phyloP scores from a whole-genome alignment of 2,329 filamentous ascomycete genomes.

The Domatiomyces globalis region DNA sequence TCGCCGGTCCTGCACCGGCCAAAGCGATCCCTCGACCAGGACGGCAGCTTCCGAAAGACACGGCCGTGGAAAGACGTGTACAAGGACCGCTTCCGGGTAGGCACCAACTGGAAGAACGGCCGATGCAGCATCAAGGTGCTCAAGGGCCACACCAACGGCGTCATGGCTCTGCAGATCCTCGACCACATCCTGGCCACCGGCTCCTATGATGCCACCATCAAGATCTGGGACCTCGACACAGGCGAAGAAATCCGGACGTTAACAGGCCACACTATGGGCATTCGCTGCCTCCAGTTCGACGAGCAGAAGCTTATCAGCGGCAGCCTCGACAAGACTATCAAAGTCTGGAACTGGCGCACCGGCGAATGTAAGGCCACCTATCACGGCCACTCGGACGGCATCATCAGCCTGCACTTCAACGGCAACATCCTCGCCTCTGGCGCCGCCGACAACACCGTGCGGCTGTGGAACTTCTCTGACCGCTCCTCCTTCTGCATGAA shows the following conservation, averaged over 20 bases:
- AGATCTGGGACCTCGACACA: slow-evolving; percentile 89
- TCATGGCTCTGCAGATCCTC: slow-evolving; percentile 67
- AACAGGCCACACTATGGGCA: slow-evolving; percentile 64
- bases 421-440: slow-evolving; percentile 73
- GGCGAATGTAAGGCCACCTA: slow-evolving; percentile 75
- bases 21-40: slow-evolving; percentile 1
- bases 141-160: slow-evolving; percentile 74
- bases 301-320: slow-evolving; percentile 83
- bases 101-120: slow-evolving; percentile 94
- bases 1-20: slow-evolving; percentile 7
- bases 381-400: slow-evolving; percentile 62
- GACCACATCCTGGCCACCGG: slow-evolving; percentile 86
- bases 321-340: slow-evolving; percentile 72
- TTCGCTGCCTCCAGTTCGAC: slow-evolving; percentile 85
- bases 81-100: slow-evolving; percentile 85
- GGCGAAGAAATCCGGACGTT: slow-evolving; percentile 77
- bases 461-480: slow-evolving; percentile 82
- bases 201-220: slow-evolving; percentile 88
- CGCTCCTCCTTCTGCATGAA: slow-evolving; percentile 66
- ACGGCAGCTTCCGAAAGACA: slow-evolving; percentile 5
- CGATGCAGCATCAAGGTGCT: slow-evolving; percentile 74
- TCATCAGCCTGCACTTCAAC: slow-evolving; percentile 80
- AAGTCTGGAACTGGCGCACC: slow-evolving; percentile 93
- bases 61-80: slow-evolving; percentile 96
- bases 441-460: slow-evolving; percentile 77